Conservation (phyloP, 2,329 filamentous ascomycete genomes). For the Botrytis cinerea region DNA sequence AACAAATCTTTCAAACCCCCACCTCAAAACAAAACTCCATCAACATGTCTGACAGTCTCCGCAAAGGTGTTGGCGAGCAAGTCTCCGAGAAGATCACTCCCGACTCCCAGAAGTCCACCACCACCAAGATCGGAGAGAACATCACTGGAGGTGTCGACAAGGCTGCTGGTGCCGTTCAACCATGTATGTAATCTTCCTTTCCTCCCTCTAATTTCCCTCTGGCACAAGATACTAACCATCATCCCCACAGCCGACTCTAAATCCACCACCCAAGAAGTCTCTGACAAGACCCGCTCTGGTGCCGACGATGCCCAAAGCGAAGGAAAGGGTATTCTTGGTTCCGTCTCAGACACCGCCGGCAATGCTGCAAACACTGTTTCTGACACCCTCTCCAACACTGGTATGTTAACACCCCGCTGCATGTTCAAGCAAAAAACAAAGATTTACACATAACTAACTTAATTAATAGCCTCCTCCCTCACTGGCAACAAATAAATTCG, state of each 20-base stretch:
- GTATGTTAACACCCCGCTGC: not conserved
- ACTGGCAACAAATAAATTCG: slow-evolving; percentile 17
- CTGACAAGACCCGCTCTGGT: slow-evolving; percentile 47
- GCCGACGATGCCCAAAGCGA: slow-evolving; percentile 46
- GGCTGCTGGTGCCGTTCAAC: slow-evolving; percentile 50
- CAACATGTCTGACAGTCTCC: slow-evolving; percentile 34
- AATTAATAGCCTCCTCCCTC: not conserved
- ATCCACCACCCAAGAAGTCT: slow-evolving; percentile 49
- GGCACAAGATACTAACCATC: not conserved
- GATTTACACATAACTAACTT: not conserved
- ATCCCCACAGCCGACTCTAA: slow-evolving; percentile 43
- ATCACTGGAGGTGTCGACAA: slow-evolving; percentile 50
- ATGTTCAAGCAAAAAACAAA: not conserved
- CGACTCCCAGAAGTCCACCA: slow-evolving; percentile 55
- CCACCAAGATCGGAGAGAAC: slow-evolving; percentile 45
- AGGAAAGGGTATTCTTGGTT: slow-evolving; percentile 45
- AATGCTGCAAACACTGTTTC: slow-evolving; percentile 33
- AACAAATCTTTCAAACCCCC: not conserved
- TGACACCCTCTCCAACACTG: slow-evolving; percentile 22
- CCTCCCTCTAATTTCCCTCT: not conserved
- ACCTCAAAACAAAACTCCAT: not conserved
- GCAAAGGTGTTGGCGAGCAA: slow-evolving; percentile 54
- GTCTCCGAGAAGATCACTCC: slow-evolving; percentile 53
- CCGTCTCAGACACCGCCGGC: slow-evolving; percentile 46
- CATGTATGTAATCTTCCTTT: slow-evolving; percentile 39